A percentile compares a stretch with the other conserved stretches of the same genome.
These are phyloP conservation scores for Penicillium paxilli DNA, from an alignment of 495 filamentous ascomycete species.

Conservation along the genomic window DNA sequence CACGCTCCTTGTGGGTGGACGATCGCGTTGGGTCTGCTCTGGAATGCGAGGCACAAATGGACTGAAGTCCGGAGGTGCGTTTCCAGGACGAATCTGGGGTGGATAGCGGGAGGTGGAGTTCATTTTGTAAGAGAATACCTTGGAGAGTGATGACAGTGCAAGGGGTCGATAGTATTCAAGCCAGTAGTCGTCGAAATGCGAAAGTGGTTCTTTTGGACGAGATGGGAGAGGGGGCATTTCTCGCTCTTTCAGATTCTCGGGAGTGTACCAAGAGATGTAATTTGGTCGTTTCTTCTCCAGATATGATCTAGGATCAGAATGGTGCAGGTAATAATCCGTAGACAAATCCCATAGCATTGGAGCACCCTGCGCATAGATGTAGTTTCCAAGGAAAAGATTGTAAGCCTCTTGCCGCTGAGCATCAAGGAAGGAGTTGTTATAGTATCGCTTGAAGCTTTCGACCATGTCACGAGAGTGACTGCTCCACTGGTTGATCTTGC, in stretches of 20 bases:
- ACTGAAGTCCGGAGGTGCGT: slow-evolving; percentile 73
- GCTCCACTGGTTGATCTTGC: slow-evolving; percentile 98
- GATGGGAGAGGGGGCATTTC: slow-evolving; percentile 55
- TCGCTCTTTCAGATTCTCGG: slow-evolving; percentile 64
- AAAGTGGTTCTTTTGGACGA: slow-evolving; percentile 54
- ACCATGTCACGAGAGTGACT: slow-evolving; percentile 98
- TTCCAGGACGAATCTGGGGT: slow-evolving; percentile 63
- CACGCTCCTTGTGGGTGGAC: slow-evolving; percentile 40
- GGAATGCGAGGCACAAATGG: slow-evolving; percentile 75
- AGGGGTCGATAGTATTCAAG: slow-evolving; percentile 94
- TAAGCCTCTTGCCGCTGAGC: slow-evolving; percentile 96
- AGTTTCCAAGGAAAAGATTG: slow-evolving; percentile 96
- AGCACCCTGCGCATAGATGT: slow-evolving; percentile 85
- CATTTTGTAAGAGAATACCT: slow-evolving; percentile 87
- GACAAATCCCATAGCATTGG: slow-evolving; percentile 97
- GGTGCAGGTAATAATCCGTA: slow-evolving; percentile 96
- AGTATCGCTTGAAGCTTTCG: slow-evolving; percentile 98
- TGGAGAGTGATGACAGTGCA: slow-evolving; percentile 79
- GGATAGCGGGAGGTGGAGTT: slow-evolving; percentile 83
- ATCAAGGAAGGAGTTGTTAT: slow-evolving; percentile 98
- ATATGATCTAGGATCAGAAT: slow-evolving; percentile 76
- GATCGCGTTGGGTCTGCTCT: slow-evolving; percentile 38
- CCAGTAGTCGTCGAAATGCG: slow-evolving; percentile 92
- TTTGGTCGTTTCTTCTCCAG: slow-evolving; percentile 62
- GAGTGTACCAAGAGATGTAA: slow-evolving; percentile 87